Base-by-base conservation (phyloP, 2,329 filamentous ascomycete species). In the Aureobasidium vineae region DNA sequence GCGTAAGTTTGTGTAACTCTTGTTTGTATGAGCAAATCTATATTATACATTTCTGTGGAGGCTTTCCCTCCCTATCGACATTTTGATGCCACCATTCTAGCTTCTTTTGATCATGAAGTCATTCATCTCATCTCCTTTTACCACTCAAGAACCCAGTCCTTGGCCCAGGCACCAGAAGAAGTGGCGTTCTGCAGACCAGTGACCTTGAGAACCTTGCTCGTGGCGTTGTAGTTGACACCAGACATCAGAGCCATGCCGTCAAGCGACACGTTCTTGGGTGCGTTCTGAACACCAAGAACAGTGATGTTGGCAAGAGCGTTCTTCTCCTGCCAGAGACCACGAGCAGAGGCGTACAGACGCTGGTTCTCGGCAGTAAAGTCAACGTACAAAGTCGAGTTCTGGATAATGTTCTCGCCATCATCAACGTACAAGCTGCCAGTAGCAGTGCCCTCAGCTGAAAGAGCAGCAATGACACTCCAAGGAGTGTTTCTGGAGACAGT, bases 401-500 rank as follows among this genome's bases (percentile, higher is more conserved):
- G 88, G 40, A 76, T 71, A 8, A 91, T 67, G 65, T 86, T 90
- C 77, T 88, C 88, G 1, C 90, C 90, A 70, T 94, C 90, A 71
- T 93, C 90, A 8, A 92, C 73, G 73, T 93, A 92, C 36, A 93
- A 75, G 21, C 79, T 75, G 0, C 90, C 90, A 1, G 72, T 78
- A 0, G 90, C 89, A 1, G 76, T 75, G 0, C 86, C 86, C 19
- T 82, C 72, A 1, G 73, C 71, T 69, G 84, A 81, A 0, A 90
- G 81, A 2, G 88, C 87, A 0, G 86, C 84, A 11, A 92, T 79
- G 47, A 93, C 70, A 8, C 84, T 84, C 88, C 89, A 93, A 0
- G 86, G 83, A 56, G 85, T 90, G 57, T 81, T 79, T 41, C 89
- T 82, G 23, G 83, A 85, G 41, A 85, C 86, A 0, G 80, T 77